These are phyloP conservation scores for Mollisiaceae sp. DNA, from an alignment of 2,329 filamentous ascomycete species.

Conservation along the genomic window DNA sequence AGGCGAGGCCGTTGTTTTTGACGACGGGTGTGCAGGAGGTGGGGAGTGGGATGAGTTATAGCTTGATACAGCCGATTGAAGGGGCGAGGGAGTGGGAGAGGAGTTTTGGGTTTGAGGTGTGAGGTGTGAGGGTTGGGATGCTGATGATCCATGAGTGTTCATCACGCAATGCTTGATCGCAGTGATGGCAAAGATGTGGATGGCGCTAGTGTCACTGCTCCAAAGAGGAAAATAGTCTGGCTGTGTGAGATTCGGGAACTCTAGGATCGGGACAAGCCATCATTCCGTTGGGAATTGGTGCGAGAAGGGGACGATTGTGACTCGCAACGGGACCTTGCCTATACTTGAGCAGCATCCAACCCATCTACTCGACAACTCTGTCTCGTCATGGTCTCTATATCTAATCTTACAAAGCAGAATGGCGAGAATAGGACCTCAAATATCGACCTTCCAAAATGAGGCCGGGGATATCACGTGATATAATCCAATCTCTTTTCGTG, in stretches of 20 bases:
- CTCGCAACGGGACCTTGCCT: neutral
- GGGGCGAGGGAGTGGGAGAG: slow-evolving; percentile 1
- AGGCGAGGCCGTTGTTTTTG: slow-evolving; percentile 53
- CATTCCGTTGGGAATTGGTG: neutral
- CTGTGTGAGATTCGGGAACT: too few relatives aligned
- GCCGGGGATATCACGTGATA: neutral
- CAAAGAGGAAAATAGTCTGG: too few relatives aligned
- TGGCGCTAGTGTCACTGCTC: too few relatives aligned
- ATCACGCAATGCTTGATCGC: too few relatives aligned
- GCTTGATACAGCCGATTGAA: slow-evolving; percentile 47
- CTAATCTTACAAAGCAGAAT: neutral
- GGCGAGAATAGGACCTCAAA: neutral
- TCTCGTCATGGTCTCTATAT: neutral
- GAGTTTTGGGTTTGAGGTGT: neutral
- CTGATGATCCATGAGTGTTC: too few relatives aligned
- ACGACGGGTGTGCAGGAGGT: slow-evolving; percentile 53
- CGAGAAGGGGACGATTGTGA: neutral
- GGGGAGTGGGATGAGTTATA: slow-evolving; percentile 44
- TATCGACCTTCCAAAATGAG: neutral
- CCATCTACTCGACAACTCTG: neutral
- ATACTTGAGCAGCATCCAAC: neutral
- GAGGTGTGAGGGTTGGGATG: too few relatives aligned
- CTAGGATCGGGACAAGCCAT: slow-evolving; percentile 1
- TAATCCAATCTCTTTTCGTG: neutral
- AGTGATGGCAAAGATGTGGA: too few relatives aligned